Conservation (phyloP, 2,329 filamentous ascomycete species). For the Rachicladosporium sp. region DNA sequence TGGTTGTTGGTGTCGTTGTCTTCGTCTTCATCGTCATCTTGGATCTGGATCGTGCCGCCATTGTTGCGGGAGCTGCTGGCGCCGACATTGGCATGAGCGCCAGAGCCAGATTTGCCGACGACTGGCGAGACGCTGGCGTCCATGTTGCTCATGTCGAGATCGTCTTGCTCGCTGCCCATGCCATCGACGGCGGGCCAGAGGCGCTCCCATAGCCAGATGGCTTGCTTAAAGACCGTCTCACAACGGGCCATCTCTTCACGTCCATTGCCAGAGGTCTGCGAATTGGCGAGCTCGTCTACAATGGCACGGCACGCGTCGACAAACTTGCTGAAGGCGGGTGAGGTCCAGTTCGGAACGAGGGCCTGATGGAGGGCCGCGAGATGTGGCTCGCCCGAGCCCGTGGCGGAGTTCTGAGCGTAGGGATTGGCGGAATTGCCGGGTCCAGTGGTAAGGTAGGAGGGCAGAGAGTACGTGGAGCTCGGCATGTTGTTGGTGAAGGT, state of each 20-base stretch:
- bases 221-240: constrained; percentile 36
- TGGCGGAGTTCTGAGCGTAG: constrained; percentile 8
- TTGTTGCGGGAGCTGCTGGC: constrained; percentile 4
- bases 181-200: constrained; percentile 39
- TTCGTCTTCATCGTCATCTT: constrained; percentile 13
- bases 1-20: constrained; percentile 7
- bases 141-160: not conserved
- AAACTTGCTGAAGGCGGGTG: constrained; percentile 37
- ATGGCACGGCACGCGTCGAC: constrained; percentile 36
- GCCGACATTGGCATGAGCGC: constrained; percentile 4
- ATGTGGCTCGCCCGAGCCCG: constrained; percentile 28
- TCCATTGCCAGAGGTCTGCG: constrained; percentile 33
- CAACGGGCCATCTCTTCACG: constrained; percentile 36
- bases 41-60: constrained; percentile 9
- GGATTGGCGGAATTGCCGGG: not conserved
- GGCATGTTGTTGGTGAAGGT: constrained; percentile 26
- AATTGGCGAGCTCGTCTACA: constrained; percentile 38
- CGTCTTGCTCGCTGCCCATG: constrained; percentile 26
- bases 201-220: constrained; percentile 35
- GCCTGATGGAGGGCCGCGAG: constrained; percentile 37
- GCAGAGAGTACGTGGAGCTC: constrained; percentile 17
- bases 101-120: not conserved
- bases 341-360: constrained; percentile 40
- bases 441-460: constrained; percentile 17
- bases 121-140: too few relatives aligned